A percentile compares a stretch with the other conserved stretches of the same genome.
phyloP scores from a whole-genome alignment of 23 red algal genomes.

The Gracilaria gracilis region DNA sequence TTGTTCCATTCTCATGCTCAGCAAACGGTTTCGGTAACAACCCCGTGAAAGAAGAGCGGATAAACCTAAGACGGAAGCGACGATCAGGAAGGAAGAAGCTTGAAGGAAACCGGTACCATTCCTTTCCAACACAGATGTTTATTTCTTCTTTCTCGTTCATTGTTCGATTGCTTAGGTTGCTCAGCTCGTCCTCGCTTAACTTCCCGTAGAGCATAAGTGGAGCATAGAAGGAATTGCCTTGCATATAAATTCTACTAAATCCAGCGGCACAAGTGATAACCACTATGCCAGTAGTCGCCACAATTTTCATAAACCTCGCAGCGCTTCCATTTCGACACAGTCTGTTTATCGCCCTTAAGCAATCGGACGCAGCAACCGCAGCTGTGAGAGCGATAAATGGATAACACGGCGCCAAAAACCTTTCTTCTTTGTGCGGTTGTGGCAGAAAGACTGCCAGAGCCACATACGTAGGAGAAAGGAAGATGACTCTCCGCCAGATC shows the following conservation, averaged over 20 bases:
- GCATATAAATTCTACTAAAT: slow-evolving; percentile 13
- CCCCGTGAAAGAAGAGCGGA: slow-evolving; percentile 48
- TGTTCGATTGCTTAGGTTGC: slow-evolving; percentile 9
- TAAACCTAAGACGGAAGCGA: slow-evolving; percentile 74
- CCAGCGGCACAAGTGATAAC: slow-evolving; percentile 3
- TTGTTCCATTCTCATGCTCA: slow-evolving; percentile 41
- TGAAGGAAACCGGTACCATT: slow-evolving; percentile 95
- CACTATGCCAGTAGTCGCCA: not conserved
- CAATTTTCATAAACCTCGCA: not conserved
- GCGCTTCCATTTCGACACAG: slow-evolving; percentile 1
- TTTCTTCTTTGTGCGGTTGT: slow-evolving; percentile 98
- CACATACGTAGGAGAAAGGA: slow-evolving; percentile 66
- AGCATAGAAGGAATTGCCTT: slow-evolving; percentile 31
- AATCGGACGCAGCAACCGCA: slow-evolving; percentile 53
- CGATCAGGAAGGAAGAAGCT: slow-evolving; percentile 86
- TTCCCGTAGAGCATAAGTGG: slow-evolving; percentile 32
- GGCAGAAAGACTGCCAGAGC: slow-evolving; percentile 64
- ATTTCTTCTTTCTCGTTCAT: slow-evolving; percentile 5
- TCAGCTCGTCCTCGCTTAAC: slow-evolving; percentile 24
- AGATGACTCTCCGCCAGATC: slow-evolving; percentile 52
- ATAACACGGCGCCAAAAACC: slow-evolving; percentile 92
- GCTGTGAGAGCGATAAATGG: slow-evolving; percentile 75
- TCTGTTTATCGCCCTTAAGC: slow-evolving; percentile 2
- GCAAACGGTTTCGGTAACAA: slow-evolving; percentile 55
- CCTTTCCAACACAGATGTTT: slow-evolving; percentile 87